These are phyloP conservation scores for Alternaria conjuncta DNA, from an alignment of 2,329 filamentous ascomycete genomes.

Conservation along the genomic window DNA sequence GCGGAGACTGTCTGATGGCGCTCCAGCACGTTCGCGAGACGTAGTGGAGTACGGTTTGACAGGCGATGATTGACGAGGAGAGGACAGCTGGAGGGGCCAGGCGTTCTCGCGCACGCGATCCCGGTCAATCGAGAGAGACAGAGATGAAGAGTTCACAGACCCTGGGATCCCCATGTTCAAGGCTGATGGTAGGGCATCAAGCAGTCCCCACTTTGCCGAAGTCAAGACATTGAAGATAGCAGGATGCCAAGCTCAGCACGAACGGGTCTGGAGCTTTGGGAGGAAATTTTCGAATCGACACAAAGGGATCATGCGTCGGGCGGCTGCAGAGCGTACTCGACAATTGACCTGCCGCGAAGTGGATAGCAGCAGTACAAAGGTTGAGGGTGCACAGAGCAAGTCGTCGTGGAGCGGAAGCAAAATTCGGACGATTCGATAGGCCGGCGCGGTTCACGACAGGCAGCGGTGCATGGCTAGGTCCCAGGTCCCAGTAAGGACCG, in stretches of 20 bases:
- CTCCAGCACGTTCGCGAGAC: slow-evolving; percentile 30
- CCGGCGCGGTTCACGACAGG: slow-evolving; percentile 26
- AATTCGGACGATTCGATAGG: slow-evolving; percentile 32
- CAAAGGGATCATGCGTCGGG: slow-evolving; percentile 15
- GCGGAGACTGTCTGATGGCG: slow-evolving; percentile 34
- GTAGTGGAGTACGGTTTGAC: slow-evolving; percentile 17
- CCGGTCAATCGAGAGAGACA: slow-evolving; percentile 6
- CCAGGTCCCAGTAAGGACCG: slow-evolving; percentile 27
- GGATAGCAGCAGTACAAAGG: slow-evolving; percentile 18
- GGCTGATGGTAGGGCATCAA: slow-evolving; percentile 14
- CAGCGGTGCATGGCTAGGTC: slow-evolving; percentile 31
- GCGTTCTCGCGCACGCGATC: slow-evolving; percentile 26
- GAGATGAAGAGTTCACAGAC: slow-evolving; percentile 10
- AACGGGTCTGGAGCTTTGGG: background rate
- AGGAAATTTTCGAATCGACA: slow-evolving; percentile 2
- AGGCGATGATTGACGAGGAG: slow-evolving; percentile 32
- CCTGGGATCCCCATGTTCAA: slow-evolving; percentile 9
- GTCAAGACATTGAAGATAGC: slow-evolving; percentile 1
- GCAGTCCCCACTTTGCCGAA: slow-evolving; percentile 7
- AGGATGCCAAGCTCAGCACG: background rate
- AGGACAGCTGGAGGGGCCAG: slow-evolving; percentile 24
- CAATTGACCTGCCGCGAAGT: slow-evolving; percentile 16
- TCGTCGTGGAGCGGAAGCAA: slow-evolving; percentile 19
- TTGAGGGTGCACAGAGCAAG: slow-evolving; percentile 27
- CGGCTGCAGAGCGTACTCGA: slow-evolving; percentile 27